phyloP scores from a whole-genome alignment of 179 eudicot genomes.

The Silene vulgaris region DNA sequence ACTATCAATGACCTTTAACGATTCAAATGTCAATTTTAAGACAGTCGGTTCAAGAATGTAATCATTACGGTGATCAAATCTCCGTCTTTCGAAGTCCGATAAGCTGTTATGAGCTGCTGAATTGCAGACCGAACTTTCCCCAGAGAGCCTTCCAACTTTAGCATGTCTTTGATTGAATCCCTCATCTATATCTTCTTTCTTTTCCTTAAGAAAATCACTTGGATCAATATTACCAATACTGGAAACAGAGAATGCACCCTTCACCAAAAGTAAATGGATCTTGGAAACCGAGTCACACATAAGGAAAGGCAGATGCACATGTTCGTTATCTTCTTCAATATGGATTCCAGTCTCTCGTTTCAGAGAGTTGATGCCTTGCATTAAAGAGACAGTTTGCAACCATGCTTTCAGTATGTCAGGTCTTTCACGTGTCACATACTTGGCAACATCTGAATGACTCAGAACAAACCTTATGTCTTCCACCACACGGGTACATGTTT shows the following conservation, averaged over 20 bases:
- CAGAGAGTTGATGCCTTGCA: constrained; percentile 91
- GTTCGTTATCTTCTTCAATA: constrained; percentile 82
- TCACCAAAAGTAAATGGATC: constrained; percentile 69
- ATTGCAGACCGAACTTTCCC: constrained; percentile 67
- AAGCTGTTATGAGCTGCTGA: constrained; percentile 39
- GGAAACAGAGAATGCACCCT: constrained; percentile 59
- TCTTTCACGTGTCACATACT: constrained; percentile 53
- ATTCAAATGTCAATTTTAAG: constrained; percentile 52
- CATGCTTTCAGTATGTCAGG: constrained; percentile 59
- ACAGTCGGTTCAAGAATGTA: constrained; percentile 40
- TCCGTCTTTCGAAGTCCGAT: constrained; percentile 28
- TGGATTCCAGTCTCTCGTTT: constrained; percentile 86
- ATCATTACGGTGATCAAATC: constrained; percentile 23
- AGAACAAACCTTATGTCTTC: constrained; percentile 86
- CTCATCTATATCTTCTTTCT: constrained; percentile 42
- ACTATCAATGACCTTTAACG: constrained; percentile 64
- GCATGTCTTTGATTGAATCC: constrained; percentile 63
- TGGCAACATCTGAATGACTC: constrained; percentile 70
- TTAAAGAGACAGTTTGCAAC: constrained; percentile 68
- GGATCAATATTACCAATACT: constrained; percentile 36
- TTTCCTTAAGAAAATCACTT: constrained; percentile 26
- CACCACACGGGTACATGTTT: constrained; percentile 69
- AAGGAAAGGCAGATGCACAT: constrained; percentile 68
- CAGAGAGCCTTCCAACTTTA: constrained; percentile 80
- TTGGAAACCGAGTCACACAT: constrained; percentile 61